Evolutionary conservation across 2,329 filamentous ascomycete species (phyloP).

Genomic region (Aureobasidium sp.): DNA sequence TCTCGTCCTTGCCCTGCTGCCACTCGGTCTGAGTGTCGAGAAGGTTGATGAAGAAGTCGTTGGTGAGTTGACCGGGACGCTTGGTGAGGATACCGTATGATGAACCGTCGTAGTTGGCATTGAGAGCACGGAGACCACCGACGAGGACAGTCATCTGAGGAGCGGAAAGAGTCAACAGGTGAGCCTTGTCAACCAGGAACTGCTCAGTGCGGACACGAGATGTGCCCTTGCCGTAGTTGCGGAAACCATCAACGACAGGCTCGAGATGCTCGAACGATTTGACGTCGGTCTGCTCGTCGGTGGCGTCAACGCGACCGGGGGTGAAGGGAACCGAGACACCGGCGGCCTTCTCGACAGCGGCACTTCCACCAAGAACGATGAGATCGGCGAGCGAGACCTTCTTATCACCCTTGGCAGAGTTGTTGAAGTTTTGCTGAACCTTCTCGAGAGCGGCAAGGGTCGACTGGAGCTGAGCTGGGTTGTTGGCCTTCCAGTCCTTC

Average conservation of each 20-base stretch:
- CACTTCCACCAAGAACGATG: constrained; percentile 64
- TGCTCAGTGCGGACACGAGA: constrained; percentile 56
- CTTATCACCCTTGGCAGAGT: constrained; percentile 45
- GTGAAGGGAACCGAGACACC: constrained; percentile 59
- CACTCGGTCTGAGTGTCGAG: constrained; percentile 59
- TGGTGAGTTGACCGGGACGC: constrained; percentile 59
- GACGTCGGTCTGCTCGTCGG: constrained; percentile 62
- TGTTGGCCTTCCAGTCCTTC: constrained; percentile 66
- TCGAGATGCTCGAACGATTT: constrained; percentile 57
- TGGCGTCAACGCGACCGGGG: constrained; percentile 62
- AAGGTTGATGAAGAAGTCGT: constrained; percentile 76
- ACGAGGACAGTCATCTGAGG: constrained; percentile 64
- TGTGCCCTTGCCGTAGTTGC: constrained; percentile 62
- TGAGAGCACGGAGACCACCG: constrained; percentile 61
- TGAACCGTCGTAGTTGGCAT: constrained; percentile 63
- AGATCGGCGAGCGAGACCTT: constrained; percentile 70
- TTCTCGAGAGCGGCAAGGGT: constrained; percentile 53
- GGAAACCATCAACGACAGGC: constrained; percentile 66
- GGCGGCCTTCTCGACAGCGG: constrained; percentile 64
- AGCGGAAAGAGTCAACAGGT: constrained; percentile 59
- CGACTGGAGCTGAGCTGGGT: constrained; percentile 55
- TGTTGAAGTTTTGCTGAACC: constrained; percentile 60
- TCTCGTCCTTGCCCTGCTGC: constrained; percentile 49
- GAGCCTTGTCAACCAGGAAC: constrained; percentile 61
- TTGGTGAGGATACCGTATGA: constrained; percentile 58